A percentile compares a stretch with the other conserved stretches of the same genome.
Conservation (phyloP, 257 asterid genomes). For the Plantago elongata region DNA sequence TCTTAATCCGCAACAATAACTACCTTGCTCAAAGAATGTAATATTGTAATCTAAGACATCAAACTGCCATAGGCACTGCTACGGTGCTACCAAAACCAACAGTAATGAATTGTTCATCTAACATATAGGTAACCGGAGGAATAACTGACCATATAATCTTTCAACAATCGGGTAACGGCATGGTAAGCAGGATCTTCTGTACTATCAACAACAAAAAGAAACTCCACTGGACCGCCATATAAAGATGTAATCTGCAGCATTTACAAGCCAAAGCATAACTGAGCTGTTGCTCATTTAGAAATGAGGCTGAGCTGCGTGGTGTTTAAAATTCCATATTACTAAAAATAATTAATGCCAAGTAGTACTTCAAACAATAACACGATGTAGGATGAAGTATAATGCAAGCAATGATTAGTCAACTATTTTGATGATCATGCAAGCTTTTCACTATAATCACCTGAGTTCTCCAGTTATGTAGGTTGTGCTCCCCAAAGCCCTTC, state of each 20-base stretch:
- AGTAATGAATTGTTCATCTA: too few species aligned
- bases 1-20: too few species aligned
- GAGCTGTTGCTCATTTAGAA: constrained; percentile 10
- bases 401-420: neutral
- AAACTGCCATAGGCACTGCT: too few species aligned
- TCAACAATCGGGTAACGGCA: constrained; percentile 62
- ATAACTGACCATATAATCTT: constrained; percentile 63
- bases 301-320: constrained; percentile 12
- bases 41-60: too few species aligned
- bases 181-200: constrained; percentile 91
- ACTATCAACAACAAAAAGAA: constrained; percentile 88
- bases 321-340: constrained; percentile 7
- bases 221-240: constrained; percentile 93
- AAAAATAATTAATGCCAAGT: neutral
- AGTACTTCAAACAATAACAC: constrained; percentile 8
- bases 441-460: constrained; percentile 53
- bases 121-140: constrained; percentile 5
- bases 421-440: constrained; percentile 16
- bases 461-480: constrained; percentile 94
- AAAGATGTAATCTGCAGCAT: constrained; percentile 82
- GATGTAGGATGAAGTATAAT: neutral
- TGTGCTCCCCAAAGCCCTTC: constrained; percentile 97
- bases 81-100: too few species aligned
- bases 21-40: too few species aligned
- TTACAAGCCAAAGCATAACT: constrained; percentile 19